These are phyloP conservation scores for Monilinia aucupariae DNA, from an alignment of 2,329 filamentous ascomycete genomes.

Conservation along the genomic window DNA sequence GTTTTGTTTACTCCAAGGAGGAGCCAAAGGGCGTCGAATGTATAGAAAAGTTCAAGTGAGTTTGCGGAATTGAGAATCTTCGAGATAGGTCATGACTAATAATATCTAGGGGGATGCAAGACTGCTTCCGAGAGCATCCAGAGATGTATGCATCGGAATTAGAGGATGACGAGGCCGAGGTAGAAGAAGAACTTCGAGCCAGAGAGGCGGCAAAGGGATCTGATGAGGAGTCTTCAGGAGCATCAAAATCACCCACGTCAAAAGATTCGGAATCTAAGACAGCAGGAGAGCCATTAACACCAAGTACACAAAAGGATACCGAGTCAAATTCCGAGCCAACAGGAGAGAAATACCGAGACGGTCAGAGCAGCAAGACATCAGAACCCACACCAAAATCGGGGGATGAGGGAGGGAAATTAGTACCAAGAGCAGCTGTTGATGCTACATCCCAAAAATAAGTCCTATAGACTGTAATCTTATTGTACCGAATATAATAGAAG, in stretches of 20 bases:
- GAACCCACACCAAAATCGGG: conserved; percentile 14
- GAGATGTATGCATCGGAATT: conserved; percentile 90
- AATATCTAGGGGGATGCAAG: conserved; percentile 77
- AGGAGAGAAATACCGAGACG: background rate
- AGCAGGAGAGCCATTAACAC: conserved; percentile 1
- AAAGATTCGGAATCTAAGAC: conserved; percentile 7
- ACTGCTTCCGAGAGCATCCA: conserved; percentile 89
- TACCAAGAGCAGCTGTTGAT: conserved; percentile 48
- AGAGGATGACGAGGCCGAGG: conserved; percentile 66
- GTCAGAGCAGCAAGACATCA: conserved; percentile 20
- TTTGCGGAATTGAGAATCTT: conserved; percentile 26
- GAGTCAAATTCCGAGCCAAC: background rate
- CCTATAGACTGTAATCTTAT: conserved; percentile 14
- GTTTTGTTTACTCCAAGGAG: conserved; percentile 91
- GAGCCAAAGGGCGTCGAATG: conserved; percentile 98
- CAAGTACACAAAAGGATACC: conserved; percentile 5
- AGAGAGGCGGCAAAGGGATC: conserved; percentile 23
- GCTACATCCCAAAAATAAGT: conserved; percentile 27
- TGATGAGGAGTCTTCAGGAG: conserved; percentile 14
- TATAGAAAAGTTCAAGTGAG: conserved; percentile 94
- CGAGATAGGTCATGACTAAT: conserved; percentile 22
- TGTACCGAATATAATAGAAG: conserved; percentile 30
- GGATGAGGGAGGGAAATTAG: conserved; percentile 40
- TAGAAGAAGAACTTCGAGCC: conserved; percentile 33
- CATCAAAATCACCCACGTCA: conserved; percentile 1